These are phyloP conservation scores for Pichia deserticola DNA, from an alignment of 805 yeast genomes.

Conservation along the genomic window DNA sequence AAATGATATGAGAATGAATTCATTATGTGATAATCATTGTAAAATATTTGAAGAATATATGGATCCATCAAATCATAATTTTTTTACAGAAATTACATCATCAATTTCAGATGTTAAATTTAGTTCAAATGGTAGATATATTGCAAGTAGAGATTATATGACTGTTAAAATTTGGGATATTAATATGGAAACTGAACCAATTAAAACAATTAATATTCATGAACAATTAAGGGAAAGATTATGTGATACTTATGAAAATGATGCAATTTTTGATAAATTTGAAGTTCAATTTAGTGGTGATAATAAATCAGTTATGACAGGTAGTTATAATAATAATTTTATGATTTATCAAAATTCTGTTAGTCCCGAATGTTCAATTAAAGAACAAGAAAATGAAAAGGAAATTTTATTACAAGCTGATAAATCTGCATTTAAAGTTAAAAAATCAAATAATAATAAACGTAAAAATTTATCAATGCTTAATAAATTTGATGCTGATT, in stretches of 20 bases:
- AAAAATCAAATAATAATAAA: conserved; percentile 43
- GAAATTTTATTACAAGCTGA: conserved; percentile 94
- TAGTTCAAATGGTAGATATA: conserved; percentile 84
- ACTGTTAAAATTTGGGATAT: conserved; percentile 98
- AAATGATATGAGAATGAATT: conserved; percentile 93
- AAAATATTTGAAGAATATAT: conserved; percentile 85
- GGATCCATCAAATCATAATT: conserved; percentile 89
- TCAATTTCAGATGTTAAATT: conserved; percentile 92
- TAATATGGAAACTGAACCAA: conserved; percentile 91
- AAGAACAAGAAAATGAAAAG: conserved; percentile 30
- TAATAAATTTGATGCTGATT: conserved; percentile 63
- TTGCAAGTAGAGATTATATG: conserved; percentile 95
- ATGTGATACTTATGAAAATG: conserved; percentile 97
- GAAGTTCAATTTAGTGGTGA: conserved; percentile 95
- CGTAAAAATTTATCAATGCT: conserved; percentile 34
- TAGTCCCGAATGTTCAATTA: conserved; percentile 9
- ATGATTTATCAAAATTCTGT: conserved; percentile 90
- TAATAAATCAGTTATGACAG: conserved; percentile 87
- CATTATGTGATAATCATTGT: conserved; percentile 86
- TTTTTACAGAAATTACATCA: conserved; percentile 94
- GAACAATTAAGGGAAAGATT: conserved; percentile 88
- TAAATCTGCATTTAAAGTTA: conserved; percentile 87
- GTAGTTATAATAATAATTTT: conserved; percentile 93
- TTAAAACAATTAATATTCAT: conserved; percentile 91
- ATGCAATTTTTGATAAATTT: conserved; percentile 96